A percentile compares a stretch with the other conserved stretches of the same genome.
Conservation (phyloP, 441 rosid genomes). For the Eutrema salsugineum region DNA sequence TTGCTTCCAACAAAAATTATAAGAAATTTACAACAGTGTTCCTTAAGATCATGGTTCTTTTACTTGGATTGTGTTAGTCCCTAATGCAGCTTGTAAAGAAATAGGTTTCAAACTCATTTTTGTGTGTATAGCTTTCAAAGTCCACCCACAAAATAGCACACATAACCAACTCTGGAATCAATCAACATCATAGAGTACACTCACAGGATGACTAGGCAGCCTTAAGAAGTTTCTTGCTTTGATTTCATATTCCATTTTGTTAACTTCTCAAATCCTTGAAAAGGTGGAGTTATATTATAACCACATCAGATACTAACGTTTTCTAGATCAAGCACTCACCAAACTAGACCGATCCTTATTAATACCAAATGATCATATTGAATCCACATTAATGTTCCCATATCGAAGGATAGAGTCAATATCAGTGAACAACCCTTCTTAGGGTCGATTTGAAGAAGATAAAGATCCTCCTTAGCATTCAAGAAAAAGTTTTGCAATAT, state of each 20-base stretch:
- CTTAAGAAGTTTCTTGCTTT: background rate
- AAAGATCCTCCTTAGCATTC: slow-evolving; percentile 51
- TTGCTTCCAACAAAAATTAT: background rate
- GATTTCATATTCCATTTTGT: background rate
- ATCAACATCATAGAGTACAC: background rate
- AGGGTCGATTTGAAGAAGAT: slow-evolving; percentile 74
- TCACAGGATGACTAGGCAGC: background rate
- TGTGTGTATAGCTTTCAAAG: too few species aligned
- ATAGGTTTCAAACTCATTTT: too few species aligned
- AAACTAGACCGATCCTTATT: background rate
- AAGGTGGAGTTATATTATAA: slow-evolving; percentile 8
- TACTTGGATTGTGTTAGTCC: background rate
- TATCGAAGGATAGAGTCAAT: background rate
- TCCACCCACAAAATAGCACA: too few species aligned
- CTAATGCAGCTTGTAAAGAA: background rate
- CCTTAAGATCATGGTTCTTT: background rate
- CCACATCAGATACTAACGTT: background rate
- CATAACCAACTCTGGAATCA: background rate
- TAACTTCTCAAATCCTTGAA: background rate
- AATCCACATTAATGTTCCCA: background rate
- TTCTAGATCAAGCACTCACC: background rate
- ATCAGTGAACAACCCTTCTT: slow-evolving; percentile 46
- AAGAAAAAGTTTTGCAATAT: slow-evolving; percentile 73
- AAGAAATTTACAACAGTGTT: background rate
- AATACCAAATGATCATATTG: background rate